phyloP scores from a whole-genome alignment of 1,284 basidiomycete genomes.

The Cutaneotrichosporon sp. region DNA sequence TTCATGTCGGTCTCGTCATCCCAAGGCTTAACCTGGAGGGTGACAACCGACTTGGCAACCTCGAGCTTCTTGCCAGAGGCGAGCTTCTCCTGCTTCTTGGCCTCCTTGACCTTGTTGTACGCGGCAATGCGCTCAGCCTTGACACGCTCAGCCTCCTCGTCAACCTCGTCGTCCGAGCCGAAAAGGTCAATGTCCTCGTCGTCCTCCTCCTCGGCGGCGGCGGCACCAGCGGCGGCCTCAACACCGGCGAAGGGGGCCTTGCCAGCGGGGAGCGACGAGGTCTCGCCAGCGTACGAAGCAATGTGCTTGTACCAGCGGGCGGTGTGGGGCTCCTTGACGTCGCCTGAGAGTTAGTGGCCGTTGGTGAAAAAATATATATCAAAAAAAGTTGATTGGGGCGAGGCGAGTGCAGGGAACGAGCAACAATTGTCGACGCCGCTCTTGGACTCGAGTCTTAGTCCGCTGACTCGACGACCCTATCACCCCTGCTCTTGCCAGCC shows the following conservation, averaged over 20 bases:
- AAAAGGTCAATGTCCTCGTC: slow-evolving; percentile 93
- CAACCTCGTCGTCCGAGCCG: slow-evolving; percentile 72
- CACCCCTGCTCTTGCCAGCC: background rate
- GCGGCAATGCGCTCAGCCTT: slow-evolving; percentile 94
- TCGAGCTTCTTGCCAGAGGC: slow-evolving; percentile 62
- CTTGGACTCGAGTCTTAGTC: background rate
- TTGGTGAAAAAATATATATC: background rate
- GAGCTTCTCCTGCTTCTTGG: slow-evolving; percentile 65
- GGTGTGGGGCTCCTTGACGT: slow-evolving; percentile 70
- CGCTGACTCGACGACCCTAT: background rate
- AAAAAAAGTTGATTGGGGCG: background rate
- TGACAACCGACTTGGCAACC: slow-evolving; percentile 76
- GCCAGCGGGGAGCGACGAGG: slow-evolving; percentile 74
- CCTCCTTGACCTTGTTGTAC: slow-evolving; percentile 91
- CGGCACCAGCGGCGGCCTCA: slow-evolving; percentile 52
- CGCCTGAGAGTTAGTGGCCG: slow-evolving; percentile 47
- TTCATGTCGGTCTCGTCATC: slow-evolving; percentile 98
- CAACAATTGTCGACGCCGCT: background rate
- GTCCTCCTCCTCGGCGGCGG: slow-evolving; percentile 63
- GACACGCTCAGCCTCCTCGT: slow-evolving; percentile 88
- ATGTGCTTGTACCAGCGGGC: slow-evolving; percentile 95
- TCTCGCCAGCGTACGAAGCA: slow-evolving; percentile 77
- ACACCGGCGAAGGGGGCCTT: slow-evolving; percentile 78
- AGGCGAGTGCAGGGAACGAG: background rate
- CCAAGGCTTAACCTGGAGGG: slow-evolving; percentile 97